Conservation (phyloP, 441 rosid species). For the Corymbia citriodora region DNA sequence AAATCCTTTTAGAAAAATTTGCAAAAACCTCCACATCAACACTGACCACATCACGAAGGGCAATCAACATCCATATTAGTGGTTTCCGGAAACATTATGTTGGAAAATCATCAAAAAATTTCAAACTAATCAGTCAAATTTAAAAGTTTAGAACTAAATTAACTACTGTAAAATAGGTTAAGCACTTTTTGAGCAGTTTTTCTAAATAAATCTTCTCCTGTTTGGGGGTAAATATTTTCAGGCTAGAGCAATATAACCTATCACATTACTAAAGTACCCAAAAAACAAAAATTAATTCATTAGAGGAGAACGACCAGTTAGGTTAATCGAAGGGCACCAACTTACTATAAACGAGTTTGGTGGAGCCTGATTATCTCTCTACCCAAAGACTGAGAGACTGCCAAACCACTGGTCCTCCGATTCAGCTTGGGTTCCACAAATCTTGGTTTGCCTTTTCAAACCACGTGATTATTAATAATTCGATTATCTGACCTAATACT, state of each 20-base stretch:
- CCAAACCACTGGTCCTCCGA: not conserved
- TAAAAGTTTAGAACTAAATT: not conserved
- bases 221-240: not conserved
- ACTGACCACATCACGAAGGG: rapidly evolving
- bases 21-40: rapidly evolving
- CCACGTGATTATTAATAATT: not conserved
- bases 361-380: not conserved
- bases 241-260: not conserved
- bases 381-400: not conserved
- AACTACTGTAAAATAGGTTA: rapidly evolving
- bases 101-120: not conserved
- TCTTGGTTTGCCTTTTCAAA: not conserved
- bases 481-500: not conserved
- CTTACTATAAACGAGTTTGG: not conserved
- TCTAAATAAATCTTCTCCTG: not conserved
- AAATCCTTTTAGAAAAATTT: not conserved
- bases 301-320: not conserved
- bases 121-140: not conserved
- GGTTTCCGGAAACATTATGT: not conserved
- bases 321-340: not conserved
- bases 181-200: not conserved
- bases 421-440: not conserved
- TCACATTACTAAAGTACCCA: not conserved
- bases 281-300: not conserved
- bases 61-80: rapidly evolving